Percentiles rank a stretch among this genome's conserved stretches.
Conservation (phyloP, 352 stramenopile genomes). For the Thalassiosira oceanica region DNA sequence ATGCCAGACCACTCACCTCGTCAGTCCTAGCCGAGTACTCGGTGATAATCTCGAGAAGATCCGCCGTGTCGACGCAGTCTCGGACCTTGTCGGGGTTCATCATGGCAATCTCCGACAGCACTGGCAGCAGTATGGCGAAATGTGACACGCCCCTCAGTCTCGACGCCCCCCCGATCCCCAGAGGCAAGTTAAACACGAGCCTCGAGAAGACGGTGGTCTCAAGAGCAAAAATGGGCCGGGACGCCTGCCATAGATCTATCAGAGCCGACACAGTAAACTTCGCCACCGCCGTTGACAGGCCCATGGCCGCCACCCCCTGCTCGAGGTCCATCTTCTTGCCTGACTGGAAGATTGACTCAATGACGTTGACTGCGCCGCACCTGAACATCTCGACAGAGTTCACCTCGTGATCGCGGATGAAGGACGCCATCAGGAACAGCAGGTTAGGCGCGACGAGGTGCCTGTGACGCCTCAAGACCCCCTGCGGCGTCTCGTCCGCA, state of each 20-base stretch:
- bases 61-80: conserved; percentile 60
- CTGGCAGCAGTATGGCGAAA: conserved; percentile 66
- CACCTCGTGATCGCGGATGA: conserved; percentile 65
- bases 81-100: conserved; percentile 69
- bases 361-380: conserved; percentile 69
- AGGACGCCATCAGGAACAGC: conserved; percentile 60
- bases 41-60: conserved; percentile 57
- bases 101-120: conserved; percentile 59
- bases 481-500: background rate
- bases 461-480: conserved; percentile 23
- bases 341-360: conserved; percentile 64
- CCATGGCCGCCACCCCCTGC: background rate
- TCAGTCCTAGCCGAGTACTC: conserved; percentile 41
- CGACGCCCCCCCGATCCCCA: conserved; percentile 57
- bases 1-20: conserved; percentile 36
- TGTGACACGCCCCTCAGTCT: background rate
- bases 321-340: conserved; percentile 47
- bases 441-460: conserved; percentile 46
- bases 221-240: conserved; percentile 56
- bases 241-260: conserved; percentile 64
- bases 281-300: background rate
- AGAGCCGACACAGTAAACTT: conserved; percentile 43
- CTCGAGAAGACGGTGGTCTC: conserved; percentile 71
- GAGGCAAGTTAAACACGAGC: conserved; percentile 71
- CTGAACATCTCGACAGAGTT: conserved; percentile 73